Conservation (phyloP, 495 filamentous ascomycete species). For the Aspergillus biplanus region DNA sequence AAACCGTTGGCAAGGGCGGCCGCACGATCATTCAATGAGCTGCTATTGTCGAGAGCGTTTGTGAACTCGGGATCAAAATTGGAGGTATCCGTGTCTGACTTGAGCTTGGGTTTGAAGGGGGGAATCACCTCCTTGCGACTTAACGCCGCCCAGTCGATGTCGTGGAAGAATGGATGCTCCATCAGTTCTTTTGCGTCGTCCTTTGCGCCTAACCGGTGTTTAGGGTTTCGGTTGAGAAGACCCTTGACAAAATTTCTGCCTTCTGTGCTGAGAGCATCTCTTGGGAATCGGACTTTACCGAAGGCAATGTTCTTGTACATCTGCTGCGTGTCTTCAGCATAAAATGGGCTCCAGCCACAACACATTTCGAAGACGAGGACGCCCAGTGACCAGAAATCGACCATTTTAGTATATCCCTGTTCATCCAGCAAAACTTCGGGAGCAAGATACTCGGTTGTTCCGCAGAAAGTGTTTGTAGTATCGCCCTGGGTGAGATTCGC, state of each 20-base stretch:
- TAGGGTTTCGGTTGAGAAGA: slow-evolving; percentile 93
- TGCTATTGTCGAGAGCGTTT: slow-evolving; percentile 73
- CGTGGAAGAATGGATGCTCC: slow-evolving; percentile 89
- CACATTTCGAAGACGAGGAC: slow-evolving; percentile 99
- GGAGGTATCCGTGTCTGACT: slow-evolving; percentile 91
- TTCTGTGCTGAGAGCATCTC: slow-evolving; percentile 90
- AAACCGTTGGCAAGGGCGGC: slow-evolving; percentile 73
- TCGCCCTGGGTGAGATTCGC: slow-evolving; percentile 94
- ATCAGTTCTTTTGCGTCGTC: slow-evolving; percentile 95
- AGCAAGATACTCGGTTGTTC: slow-evolving; percentile 96
- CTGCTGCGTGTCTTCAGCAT: slow-evolving; percentile 97
- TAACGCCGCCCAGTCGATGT: slow-evolving; percentile 89
- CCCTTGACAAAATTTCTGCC: slow-evolving; percentile 98
- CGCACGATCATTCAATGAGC: slow-evolving; percentile 85
- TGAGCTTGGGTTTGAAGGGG: slow-evolving; percentile 96
- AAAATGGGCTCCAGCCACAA: slow-evolving; percentile 98
- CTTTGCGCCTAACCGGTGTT: slow-evolving; percentile 88
- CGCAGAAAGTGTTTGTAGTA: slow-evolving; percentile 98
- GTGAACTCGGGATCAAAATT: slow-evolving; percentile 99
- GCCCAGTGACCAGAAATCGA: slow-evolving; percentile 98
- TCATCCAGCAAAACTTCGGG: slow-evolving; percentile 96
- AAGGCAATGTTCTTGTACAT: slow-evolving; percentile 99
- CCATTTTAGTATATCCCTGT: slow-evolving; percentile 99
- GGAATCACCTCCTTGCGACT: slow-evolving; percentile 90
- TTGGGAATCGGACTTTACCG: slow-evolving; percentile 94